Conservation (phyloP, 2,329 filamentous ascomycete species). For the Aureobasidium namibiae region DNA sequence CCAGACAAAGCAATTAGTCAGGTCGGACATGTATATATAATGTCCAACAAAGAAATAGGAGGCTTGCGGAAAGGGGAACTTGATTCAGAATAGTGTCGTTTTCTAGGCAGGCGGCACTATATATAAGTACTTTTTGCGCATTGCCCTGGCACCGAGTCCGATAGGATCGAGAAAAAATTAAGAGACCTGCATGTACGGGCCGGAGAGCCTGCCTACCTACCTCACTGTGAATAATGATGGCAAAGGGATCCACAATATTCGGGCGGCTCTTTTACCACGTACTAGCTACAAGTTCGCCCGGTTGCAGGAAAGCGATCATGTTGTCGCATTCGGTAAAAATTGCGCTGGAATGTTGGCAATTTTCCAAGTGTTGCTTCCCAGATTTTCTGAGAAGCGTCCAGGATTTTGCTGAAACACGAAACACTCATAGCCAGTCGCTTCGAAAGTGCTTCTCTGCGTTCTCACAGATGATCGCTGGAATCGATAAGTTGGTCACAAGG, state of each 20-base stretch:
- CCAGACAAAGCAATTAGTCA: constrained; percentile 7
- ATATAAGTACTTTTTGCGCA: neutral
- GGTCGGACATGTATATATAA: constrained; percentile 2
- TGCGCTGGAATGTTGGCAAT: neutral
- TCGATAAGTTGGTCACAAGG: neutral
- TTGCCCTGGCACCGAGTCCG: neutral
- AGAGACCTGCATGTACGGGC: constrained; percentile 3
- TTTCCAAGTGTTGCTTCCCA: neutral
- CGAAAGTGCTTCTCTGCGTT: neutral
- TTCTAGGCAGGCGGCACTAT: neutral
- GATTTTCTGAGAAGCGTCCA: neutral
- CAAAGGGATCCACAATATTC: neutral
- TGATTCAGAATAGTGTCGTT: neutral
- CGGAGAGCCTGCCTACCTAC: neutral
- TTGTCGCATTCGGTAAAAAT: constrained; percentile 7
- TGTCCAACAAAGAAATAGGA: neutral
- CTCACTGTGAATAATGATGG: neutral
- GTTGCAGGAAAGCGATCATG: neutral
- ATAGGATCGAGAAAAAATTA: neutral
- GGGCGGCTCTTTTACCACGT: neutral
- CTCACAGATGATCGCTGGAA: no score
- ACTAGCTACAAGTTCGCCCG: neutral
- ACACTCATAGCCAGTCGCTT: neutral
- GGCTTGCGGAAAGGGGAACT: neutral
- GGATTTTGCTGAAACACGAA: neutral